Evolutionary conservation across 768 basidiomycete species (phyloP), one percentile per base, ranked within the genome.

Genomic region (Lactarius hengduanensis): DNA sequence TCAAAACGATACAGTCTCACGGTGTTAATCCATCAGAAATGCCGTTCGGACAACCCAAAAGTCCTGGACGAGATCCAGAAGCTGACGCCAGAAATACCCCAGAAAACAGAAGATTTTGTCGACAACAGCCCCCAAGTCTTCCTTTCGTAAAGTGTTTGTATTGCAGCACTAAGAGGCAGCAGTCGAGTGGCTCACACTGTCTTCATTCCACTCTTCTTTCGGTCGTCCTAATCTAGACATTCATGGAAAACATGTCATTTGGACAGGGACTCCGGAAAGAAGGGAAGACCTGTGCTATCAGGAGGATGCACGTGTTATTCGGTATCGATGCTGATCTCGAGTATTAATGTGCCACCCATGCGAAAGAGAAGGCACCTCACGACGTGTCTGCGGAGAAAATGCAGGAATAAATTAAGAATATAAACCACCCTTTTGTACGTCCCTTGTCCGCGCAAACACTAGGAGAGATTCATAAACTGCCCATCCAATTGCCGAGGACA

Each of bases 401-500:
- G 34, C 34, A n/a, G 28, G 58, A 16, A 54, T 26, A 11, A 43
- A 20, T 38, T 22, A 28, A 3, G 53, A n/a, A 9, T 47, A 36
- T 45, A 26, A 30, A 34, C 38, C 36, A 61, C 40, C 18, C 13
- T 15, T n/a, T 58, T 54, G 30, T 62, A 18, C 9, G 8, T n/a
- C 60, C 22, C 13, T 69, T 28, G 69, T 61, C 40, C 79, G 81
- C 72, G 86, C 80, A 64, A 88, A 79, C 72, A 91, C 83, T 34
- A 92, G 77, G 28, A 88, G 75, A 50, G 87, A 88, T 75, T 96
- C 95, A 69, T 95, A 97, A 0, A 94, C 90, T 2, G 86, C 90
- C 95, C 95, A 97, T 3, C 88, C 93, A 66, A 97, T 91, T 0
- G 88, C 88, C n/a, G 92, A 93, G 71, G 91, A 92, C 16, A 92